These are phyloP conservation scores for Rauvolfia tetraphylla DNA, from an alignment of 257 asterid species.

Conservation along the genomic window DNA sequence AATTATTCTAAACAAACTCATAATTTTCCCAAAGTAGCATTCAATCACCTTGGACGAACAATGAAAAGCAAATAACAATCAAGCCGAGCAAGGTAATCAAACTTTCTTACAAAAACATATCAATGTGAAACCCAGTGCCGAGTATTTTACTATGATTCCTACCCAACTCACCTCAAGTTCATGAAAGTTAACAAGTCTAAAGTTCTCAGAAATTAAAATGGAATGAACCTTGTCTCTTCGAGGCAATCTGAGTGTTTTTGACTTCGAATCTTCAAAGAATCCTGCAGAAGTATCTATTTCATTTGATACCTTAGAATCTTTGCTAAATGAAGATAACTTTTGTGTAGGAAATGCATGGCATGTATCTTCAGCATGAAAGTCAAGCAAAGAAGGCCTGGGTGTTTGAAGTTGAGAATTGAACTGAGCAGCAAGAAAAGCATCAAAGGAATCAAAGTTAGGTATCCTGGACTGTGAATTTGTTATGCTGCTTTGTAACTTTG, in stretches of 20 bases:
- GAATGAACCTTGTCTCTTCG: constrained; percentile 19
- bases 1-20: neutral
- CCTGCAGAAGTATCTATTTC: constrained; percentile 25
- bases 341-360: constrained; percentile 74
- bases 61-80: neutral
- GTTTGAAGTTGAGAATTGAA: constrained; percentile 29
- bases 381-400: constrained; percentile 33
- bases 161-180: neutral
- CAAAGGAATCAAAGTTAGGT: constrained; percentile 35
- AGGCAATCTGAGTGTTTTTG: constrained; percentile 19
- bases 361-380: constrained; percentile 92
- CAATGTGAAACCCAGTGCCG: neutral
- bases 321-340: constrained; percentile 36
- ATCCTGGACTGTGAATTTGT: constrained; percentile 32
- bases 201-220: neutral
- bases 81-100: neutral
- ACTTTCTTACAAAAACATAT: neutral
- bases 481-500: constrained; percentile 35
- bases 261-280: constrained; percentile 20
- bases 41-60: neutral
- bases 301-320: constrained; percentile 24
- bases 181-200: neutral
- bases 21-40: neutral
- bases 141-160: neutral
- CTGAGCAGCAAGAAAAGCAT: constrained; percentile 38